Evolutionary conservation across 192 early-diverging fungal genomes (phyloP).

Genomic region (Chytriomyces confervae): DNA sequence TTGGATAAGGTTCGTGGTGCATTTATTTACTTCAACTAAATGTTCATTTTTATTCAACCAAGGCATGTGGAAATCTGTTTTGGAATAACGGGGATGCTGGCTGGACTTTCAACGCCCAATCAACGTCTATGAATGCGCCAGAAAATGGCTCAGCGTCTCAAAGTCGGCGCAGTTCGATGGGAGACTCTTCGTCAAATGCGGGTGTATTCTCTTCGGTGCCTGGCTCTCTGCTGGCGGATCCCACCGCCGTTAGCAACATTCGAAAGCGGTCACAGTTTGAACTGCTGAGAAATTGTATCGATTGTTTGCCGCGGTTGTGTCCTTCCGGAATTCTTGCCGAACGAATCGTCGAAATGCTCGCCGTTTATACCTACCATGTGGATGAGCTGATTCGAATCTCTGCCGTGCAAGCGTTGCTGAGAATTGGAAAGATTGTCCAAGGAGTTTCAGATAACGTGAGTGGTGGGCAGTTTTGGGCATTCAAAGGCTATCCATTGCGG

Average conservation of each 20-base stretch:
- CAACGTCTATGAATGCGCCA: background rate
- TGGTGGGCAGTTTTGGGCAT: slow-evolving; percentile 14
- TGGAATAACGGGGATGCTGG: slow-evolving; percentile 7
- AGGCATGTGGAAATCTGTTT: slow-evolving; percentile 45
- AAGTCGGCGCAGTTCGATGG: no score
- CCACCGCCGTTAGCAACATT: background rate
- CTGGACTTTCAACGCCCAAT: background rate
- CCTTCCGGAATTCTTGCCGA: slow-evolving; percentile 67
- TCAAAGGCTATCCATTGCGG: slow-evolving; percentile 27
- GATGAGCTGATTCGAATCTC: slow-evolving; percentile 80
- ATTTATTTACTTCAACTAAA: slow-evolving; percentile 34
- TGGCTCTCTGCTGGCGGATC: background rate
- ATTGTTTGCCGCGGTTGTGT: slow-evolving; percentile 71
- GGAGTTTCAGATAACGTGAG: slow-evolving; percentile 33
- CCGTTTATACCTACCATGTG: slow-evolving; percentile 81
- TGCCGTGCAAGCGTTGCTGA: slow-evolving; percentile 64
- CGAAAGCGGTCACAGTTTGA: slow-evolving; percentile 40
- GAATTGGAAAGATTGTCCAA: slow-evolving; percentile 63
- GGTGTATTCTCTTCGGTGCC: no score
- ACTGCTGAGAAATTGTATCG: slow-evolving; percentile 72
- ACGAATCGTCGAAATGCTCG: slow-evolving; percentile 79
- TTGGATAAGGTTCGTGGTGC: slow-evolving; percentile 55
- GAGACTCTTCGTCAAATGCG: no score
- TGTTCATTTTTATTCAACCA: slow-evolving; percentile 52
- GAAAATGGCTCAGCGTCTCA: background rate